These are phyloP conservation scores for Penicillium digitatum DNA, from an alignment of 2,329 filamentous ascomycete genomes.

Conservation along the genomic window DNA sequence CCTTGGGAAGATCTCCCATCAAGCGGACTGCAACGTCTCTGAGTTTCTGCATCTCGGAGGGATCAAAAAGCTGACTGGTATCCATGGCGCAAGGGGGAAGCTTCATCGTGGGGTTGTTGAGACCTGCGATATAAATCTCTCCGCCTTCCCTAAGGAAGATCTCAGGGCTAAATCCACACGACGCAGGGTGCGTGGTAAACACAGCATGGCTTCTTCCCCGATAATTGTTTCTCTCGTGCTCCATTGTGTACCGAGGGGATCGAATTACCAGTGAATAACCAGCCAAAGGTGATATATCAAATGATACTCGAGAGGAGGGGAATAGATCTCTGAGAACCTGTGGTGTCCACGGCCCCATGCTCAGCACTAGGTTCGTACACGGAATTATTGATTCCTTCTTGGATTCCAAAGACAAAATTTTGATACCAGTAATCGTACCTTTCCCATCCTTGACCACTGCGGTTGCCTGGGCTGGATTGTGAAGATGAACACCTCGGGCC, in stretches of 20 bases:
- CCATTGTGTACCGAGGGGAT: conserved; percentile 48
- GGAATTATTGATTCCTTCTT: conserved; percentile 43
- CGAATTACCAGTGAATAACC: conserved; percentile 69
- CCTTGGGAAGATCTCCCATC: conserved; percentile 28
- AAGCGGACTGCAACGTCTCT: conserved; percentile 33
- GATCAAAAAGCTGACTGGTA: conserved; percentile 40
- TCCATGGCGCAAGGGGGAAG: conserved; percentile 54
- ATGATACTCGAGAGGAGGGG: conserved; percentile 47
- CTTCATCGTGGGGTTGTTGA: conserved; percentile 61
- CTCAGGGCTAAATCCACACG: conserved; percentile 62
- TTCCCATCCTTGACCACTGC: conserved; percentile 50
- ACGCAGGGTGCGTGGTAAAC: conserved; percentile 56
- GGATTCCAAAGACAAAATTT: conserved; percentile 44
- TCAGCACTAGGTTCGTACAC: conserved; percentile 62
- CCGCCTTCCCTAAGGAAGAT: conserved; percentile 64
- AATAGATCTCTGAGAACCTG: conserved; percentile 64
- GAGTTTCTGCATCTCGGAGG: conserved; percentile 36
- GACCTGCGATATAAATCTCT: conserved; percentile 68
- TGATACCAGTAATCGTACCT: conserved; percentile 52
- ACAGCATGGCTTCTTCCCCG: conserved; percentile 60
- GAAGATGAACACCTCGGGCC: conserved; percentile 60
- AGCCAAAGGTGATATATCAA: conserved; percentile 61
- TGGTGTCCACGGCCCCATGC: conserved; percentile 69
- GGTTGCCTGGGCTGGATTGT: conserved; percentile 59
- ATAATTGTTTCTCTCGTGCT: conserved; percentile 35